phyloP scores from a whole-genome alignment of 2,329 filamentous ascomycete genomes.

The Pseudogymnoascus sp. region DNA sequence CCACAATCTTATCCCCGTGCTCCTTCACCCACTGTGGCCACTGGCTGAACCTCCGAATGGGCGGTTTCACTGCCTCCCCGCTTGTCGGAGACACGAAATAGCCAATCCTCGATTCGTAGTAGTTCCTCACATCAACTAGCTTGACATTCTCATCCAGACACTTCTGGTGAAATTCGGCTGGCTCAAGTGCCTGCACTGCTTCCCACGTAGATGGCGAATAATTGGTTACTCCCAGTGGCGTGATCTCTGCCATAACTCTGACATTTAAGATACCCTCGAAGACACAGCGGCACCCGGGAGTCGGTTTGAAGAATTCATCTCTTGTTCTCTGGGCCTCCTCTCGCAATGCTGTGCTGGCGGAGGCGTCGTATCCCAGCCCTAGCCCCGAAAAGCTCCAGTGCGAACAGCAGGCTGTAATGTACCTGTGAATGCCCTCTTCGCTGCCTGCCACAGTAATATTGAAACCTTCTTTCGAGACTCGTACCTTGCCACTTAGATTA shows the following conservation, averaged over 20 bases:
- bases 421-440: conserved; percentile 15
- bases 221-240: conserved; percentile 26
- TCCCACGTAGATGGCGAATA: conserved; percentile 25
- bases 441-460: conserved; percentile 28
- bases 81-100: conserved; percentile 25
- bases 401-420: conserved; percentile 21
- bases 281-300: conserved; percentile 23
- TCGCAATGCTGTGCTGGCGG: not conserved
- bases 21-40: conserved; percentile 27
- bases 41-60: conserved; percentile 26
- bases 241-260: conserved; percentile 24
- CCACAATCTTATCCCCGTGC: conserved; percentile 12
- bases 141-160: conserved; percentile 17
- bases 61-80: conserved; percentile 23
- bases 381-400: conserved; percentile 26
- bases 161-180: conserved; percentile 24
- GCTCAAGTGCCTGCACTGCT: conserved; percentile 20
- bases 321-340: conserved; percentile 8
- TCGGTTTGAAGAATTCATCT: conserved; percentile 25
- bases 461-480: conserved; percentile 26
- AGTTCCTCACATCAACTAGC: conserved; percentile 27
- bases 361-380: conserved; percentile 12
- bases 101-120: conserved; percentile 28
- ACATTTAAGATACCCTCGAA: conserved; percentile 21
- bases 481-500: conserved; percentile 24